Evolutionary conservation across 2,329 filamentous ascomycete genomes (phyloP).

Genomic region (Chaetomium globosum): DNA sequence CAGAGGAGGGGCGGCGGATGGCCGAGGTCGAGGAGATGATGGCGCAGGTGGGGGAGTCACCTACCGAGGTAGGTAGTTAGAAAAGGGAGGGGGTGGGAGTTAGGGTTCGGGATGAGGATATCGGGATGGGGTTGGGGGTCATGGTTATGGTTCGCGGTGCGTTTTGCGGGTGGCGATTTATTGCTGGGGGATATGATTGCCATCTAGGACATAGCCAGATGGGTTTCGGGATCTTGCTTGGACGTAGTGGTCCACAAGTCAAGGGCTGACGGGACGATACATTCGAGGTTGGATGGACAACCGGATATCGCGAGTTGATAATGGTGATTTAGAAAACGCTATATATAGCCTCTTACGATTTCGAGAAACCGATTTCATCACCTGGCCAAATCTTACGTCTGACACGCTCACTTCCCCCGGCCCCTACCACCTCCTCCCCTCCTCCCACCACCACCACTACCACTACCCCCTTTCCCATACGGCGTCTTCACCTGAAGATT

Average conservation of each 20-base stretch:
- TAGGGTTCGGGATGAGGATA: background rate
- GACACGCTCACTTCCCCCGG: constrained; percentile 13
- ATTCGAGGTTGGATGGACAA: background rate
- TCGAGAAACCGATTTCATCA: background rate
- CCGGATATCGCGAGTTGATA: background rate
- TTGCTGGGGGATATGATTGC: background rate
- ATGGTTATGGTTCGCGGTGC: background rate
- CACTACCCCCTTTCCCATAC: constrained; percentile 50
- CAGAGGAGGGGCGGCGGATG: constrained; percentile 35
- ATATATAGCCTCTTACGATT: background rate
- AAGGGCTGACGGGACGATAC: background rate
- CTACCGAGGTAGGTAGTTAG: constrained; percentile 38
- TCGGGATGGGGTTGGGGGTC: background rate
- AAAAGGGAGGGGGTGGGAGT: constrained; percentile 20
- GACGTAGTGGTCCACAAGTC: background rate
- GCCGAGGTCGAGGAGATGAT: constrained; percentile 28
- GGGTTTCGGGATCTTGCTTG: background rate
- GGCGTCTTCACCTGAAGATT: constrained; percentile 55
- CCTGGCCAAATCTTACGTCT: background rate
- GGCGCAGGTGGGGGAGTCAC: background rate
- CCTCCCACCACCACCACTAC: constrained; percentile 39
- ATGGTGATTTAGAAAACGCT: background rate
- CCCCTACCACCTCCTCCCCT: constrained; percentile 30
- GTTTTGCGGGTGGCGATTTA: background rate
- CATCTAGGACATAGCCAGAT: background rate